Evolutionary conservation across 1,284 basidiomycete genomes (phyloP).

Genomic region (Pisolithus thermaeus): DNA sequence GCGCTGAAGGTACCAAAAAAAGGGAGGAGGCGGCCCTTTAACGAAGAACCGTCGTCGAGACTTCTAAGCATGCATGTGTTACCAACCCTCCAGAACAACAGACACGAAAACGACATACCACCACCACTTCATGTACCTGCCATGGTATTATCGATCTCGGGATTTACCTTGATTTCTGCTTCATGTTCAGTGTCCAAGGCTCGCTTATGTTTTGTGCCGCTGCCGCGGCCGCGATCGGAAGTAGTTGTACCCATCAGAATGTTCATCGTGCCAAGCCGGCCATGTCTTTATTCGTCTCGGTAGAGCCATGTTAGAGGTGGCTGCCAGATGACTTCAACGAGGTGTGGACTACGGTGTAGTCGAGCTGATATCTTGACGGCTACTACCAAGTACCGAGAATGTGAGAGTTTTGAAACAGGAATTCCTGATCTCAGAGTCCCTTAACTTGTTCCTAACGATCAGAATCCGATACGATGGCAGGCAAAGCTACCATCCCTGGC

Average conservation of each 20-base stretch:
- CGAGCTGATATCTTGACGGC: too few species aligned
- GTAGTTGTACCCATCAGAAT: conserved; percentile 1
- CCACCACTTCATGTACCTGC: conserved; percentile 18
- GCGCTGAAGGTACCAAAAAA: conserved; percentile 45
- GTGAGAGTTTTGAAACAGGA: too few species aligned
- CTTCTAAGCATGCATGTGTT: conserved; percentile 5
- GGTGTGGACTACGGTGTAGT: too few species aligned
- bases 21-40: conserved; percentile 31
- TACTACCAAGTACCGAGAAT: too few species aligned
- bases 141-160: conserved; percentile 18
- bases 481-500: conserved; percentile 15
- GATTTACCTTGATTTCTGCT: not conserved
- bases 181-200: conserved; percentile 5
- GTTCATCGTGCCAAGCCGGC: conserved; percentile 10
- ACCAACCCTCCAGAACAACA: too few species aligned
- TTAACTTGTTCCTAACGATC: conserved; percentile 2
- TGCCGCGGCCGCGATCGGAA: conserved; percentile 15
- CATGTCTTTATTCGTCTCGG: conserved; percentile 17
- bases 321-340: too few species aligned
- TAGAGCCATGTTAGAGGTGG: conserved; percentile 14
- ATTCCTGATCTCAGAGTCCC: not conserved
- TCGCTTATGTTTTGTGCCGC: not conserved
- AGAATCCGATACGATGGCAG: conserved; percentile 1
- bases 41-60: conserved; percentile 22
- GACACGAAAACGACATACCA: conserved; percentile 10